These are phyloP conservation scores for Telopea speciosissima DNA, from an alignment of 177 flowering plant genomes.

Conservation along the genomic window DNA sequence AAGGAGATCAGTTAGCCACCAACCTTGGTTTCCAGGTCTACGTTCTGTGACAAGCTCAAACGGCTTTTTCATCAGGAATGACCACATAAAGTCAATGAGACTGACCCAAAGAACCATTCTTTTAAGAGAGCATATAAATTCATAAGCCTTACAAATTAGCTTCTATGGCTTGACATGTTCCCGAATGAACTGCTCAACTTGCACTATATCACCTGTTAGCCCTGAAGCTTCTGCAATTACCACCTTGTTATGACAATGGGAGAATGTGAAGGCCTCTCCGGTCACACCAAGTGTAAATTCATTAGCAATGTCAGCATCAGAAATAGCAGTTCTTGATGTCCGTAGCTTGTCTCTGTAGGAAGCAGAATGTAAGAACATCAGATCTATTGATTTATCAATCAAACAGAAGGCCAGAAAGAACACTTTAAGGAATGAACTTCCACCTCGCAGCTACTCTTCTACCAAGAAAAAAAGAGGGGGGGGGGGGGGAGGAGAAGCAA, in stretches of 20 bases:
- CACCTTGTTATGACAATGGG: constrained; percentile 78
- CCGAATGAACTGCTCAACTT: constrained; percentile 48
- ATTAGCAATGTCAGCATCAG: constrained; percentile 64
- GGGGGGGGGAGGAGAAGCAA: too few species aligned
- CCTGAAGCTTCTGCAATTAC: constrained; percentile 53
- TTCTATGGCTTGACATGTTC: constrained; percentile 36
- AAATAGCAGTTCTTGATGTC: constrained; percentile 72
- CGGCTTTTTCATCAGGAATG: background rate
- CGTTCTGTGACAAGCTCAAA: background rate
- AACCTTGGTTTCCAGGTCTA: background rate
- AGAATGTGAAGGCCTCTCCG: constrained; percentile 70
- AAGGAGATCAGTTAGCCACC: background rate
- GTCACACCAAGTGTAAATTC: constrained; percentile 72
- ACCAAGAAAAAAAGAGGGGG: too few species aligned
- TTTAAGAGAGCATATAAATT: background rate
- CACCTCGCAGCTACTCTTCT: too few species aligned
- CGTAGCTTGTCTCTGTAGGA: constrained; percentile 72
- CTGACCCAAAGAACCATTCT: background rate
- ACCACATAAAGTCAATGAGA: background rate
- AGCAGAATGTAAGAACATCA: background rate
- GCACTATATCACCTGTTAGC: constrained; percentile 44
- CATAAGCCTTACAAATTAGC: background rate
- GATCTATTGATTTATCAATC: background rate
- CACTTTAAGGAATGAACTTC: background rate
- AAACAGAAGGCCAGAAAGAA: background rate